Percentiles rank a stretch among this genome's conserved stretches.
Evolutionary conservation across 192 early-diverging fungal genomes (phyloP).

Genomic region (Borealophlyctis nickersoniae): DNA sequence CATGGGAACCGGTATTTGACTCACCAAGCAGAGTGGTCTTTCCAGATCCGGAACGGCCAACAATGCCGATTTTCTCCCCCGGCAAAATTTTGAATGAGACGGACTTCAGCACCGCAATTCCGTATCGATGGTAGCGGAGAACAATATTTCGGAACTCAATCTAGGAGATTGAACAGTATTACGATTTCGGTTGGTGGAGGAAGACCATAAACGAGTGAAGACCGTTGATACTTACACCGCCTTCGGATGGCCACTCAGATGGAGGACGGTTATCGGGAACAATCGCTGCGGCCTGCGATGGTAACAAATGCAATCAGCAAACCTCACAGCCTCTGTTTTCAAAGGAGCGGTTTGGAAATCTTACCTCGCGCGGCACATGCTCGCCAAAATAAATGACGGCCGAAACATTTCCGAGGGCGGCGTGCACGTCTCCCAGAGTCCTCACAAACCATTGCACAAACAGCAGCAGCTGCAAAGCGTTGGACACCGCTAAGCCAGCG

Average conservation of each 20-base stretch:
- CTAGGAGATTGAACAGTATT: no score
- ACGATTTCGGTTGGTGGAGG: no score
- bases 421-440: conserved; percentile 54
- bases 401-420: conserved; percentile 57
- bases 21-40: conserved; percentile 74
- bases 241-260: conserved; percentile 61
- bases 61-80: conserved; percentile 29
- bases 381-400: conserved; percentile 54
- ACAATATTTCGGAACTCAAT: conserved; percentile 76
- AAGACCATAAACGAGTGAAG: no score
- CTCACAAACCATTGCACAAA: conserved; percentile 69
- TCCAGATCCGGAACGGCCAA: conserved; percentile 61
- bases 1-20: no score
- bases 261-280: conserved; percentile 65
- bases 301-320: no score
- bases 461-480: conserved; percentile 61
- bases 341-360: no score
- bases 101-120: conserved; percentile 25
- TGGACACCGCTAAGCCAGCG: conserved; percentile 64
- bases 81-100: conserved; percentile 18
- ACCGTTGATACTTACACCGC: conserved; percentile 71
- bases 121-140: conserved; percentile 81
- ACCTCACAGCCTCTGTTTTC: no score
- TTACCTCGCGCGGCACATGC: conserved; percentile 43
- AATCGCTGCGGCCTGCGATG: conserved; percentile 23